Conservation (phyloP, 768 basidiomycete species). For the Xerocomus spinulosus region DNA sequence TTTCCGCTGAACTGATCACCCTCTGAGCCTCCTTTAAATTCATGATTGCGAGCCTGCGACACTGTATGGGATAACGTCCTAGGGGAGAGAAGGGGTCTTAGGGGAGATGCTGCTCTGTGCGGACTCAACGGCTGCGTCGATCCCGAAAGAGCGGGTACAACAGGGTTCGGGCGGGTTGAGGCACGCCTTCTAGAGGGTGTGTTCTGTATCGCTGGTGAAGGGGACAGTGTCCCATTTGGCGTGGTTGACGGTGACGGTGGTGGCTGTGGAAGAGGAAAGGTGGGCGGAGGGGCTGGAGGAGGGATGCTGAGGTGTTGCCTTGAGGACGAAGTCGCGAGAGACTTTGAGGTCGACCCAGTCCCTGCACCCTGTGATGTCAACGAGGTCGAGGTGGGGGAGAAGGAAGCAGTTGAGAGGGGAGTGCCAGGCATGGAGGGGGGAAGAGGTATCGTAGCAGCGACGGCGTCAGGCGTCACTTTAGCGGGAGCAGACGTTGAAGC, state of each 20-base stretch:
- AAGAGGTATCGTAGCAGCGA: constrained; percentile 7
- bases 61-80: not conserved
- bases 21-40: constrained; percentile 1
- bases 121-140: constrained; percentile 15
- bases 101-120: constrained; percentile 17
- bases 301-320: constrained; percentile 28
- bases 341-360: constrained; percentile 3
- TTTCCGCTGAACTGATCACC: constrained; percentile 7
- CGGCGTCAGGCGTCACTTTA: constrained; percentile 1
- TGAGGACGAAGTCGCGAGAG: constrained; percentile 12
- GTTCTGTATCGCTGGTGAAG: constrained; percentile 1
- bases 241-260: constrained; percentile 16
- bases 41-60: not conserved
- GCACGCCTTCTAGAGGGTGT: constrained; percentile 8
- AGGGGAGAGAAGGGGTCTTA: constrained; percentile 20
- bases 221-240: not conserved
- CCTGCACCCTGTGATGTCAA: not conserved
- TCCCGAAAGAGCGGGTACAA: constrained; percentile 5
- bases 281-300: constrained; percentile 30
- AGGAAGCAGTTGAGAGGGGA: constrained; percentile 17
- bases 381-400: not conserved
- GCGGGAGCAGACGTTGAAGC: constrained; percentile 6
- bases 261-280: constrained; percentile 27
- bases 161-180: constrained; percentile 16
- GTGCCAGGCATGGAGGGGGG: constrained; percentile 19